These are phyloP conservation scores for Sedum album DNA, from an alignment of 164 flowering plant genomes.

Conservation along the genomic window DNA sequence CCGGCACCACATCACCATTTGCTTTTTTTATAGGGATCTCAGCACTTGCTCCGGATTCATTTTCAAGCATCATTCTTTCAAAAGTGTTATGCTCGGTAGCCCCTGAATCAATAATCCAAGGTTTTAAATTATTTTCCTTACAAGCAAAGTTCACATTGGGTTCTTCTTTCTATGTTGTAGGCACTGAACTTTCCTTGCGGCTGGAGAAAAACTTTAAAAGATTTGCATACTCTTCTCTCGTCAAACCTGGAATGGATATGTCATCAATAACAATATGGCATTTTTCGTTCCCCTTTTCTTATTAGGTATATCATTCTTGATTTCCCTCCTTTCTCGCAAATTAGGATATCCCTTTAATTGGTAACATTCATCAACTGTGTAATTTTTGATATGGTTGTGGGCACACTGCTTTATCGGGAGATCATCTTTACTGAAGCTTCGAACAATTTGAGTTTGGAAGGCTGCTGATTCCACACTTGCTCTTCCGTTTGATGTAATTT, in stretches of 20 bases:
- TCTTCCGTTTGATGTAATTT: neutral
- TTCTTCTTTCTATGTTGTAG: neutral
- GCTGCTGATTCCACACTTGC: neutral
- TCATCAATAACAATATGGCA: no score
- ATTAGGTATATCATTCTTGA: no score
- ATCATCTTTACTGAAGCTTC: no score
- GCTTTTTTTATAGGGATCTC: neutral
- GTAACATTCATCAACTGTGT: no score
- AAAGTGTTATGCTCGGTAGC: neutral
- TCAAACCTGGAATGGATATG: no score
- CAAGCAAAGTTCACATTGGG: neutral
- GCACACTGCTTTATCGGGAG: neutral
- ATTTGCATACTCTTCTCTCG: no score
- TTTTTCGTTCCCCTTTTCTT: no score
- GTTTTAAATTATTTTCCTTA: neutral
- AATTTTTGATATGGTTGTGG: neutral
- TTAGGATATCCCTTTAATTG: no score
- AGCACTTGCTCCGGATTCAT: neutral
- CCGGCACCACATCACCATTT: neutral
- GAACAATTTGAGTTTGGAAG: neutral
- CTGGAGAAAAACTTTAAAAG: no score
- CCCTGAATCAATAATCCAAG: neutral
- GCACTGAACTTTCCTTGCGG: neutral
- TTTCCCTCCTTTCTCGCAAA: no score
- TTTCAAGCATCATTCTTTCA: neutral